These are phyloP conservation scores for Schizochytrium sp. DNA, from an alignment of 108 stramenopile genomes.

Conservation along the genomic window DNA sequence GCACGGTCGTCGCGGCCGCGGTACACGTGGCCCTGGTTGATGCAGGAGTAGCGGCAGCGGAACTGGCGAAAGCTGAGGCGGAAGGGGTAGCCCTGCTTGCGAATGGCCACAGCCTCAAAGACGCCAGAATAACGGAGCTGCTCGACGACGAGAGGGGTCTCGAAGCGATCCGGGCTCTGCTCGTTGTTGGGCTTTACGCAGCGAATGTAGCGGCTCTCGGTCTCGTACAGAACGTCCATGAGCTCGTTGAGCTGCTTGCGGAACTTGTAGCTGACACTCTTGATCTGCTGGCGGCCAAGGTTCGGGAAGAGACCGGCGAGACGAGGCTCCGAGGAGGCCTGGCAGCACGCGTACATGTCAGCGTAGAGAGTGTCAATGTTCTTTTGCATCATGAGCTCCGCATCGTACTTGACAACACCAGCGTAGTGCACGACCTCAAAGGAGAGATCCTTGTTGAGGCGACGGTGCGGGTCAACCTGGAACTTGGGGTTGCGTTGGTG, in stretches of 20 bases:
- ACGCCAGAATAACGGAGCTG: conserved; percentile 35
- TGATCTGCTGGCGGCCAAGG: neutral
- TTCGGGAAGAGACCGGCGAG: neutral
- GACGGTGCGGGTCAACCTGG: conserved; percentile 21
- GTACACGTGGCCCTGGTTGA: neutral
- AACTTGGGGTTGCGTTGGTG: conserved; percentile 40
- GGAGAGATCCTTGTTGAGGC: neutral
- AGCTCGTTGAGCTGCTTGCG: conserved; percentile 20
- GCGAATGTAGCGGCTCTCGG: conserved; percentile 34
- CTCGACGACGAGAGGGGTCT: conserved; percentile 23
- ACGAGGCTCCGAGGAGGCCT: neutral
- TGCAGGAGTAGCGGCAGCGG: conserved; percentile 15
- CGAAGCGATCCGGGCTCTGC: conserved; percentile 12
- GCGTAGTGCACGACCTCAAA: conserved; percentile 44
- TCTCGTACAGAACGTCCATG: neutral
- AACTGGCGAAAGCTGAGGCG: conserved; percentile 5
- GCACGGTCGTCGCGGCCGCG: neutral
- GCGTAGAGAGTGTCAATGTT: conserved; percentile 48
- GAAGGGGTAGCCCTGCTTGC: conserved; percentile 71
- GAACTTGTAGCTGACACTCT: conserved; percentile 17
- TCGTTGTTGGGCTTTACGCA: conserved; percentile 44
- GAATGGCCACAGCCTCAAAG: conserved; percentile 51
- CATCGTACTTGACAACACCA: conserved; percentile 36
- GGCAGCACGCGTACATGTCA: conserved; percentile 36
- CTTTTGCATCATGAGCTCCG: conserved; percentile 35